phyloP scores from a whole-genome alignment of 129 eudicot genomes.

The Artemisia argyi region DNA sequence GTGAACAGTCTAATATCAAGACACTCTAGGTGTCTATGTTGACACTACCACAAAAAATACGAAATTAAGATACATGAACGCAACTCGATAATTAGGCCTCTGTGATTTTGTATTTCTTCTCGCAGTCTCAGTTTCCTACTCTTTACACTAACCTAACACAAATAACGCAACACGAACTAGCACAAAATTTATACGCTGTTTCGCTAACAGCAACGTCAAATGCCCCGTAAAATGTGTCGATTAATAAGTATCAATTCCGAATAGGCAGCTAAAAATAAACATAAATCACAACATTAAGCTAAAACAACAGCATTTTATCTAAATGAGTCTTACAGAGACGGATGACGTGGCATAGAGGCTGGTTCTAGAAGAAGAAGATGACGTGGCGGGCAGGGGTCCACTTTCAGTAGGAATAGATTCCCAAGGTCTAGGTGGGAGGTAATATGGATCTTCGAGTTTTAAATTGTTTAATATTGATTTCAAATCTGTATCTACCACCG shows the following conservation, averaged over 20 bases:
- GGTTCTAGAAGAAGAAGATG: conserved; percentile 26
- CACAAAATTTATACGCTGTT: no score
- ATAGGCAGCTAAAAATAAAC: not conserved
- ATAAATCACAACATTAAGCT: not conserved
- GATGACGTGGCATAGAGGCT: conserved; percentile 41
- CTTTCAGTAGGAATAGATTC: conserved; percentile 78
- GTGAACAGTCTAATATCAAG: not conserved
- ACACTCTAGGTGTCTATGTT: not conserved
- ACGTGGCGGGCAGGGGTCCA: conserved; percentile 29
- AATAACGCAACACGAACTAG: no score
- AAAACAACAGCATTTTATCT: not conserved
- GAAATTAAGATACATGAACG: no score
- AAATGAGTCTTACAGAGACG: conserved; percentile 53
- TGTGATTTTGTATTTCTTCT: no score
- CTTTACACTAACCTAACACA: no score
- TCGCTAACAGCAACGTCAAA: no score
- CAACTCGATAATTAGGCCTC: no score
- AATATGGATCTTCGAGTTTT: conserved; percentile 54
- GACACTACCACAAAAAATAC: no score
- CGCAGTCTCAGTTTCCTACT: no score
- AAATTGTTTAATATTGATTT: conserved; percentile 26
- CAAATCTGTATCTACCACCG: no score
- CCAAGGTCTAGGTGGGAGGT: conserved; percentile 69
- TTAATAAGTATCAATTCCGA: no score
- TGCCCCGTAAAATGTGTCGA: no score